Base-by-base conservation (phyloP, 1,284 basidiomycete species). In the Papiliotrema laurentii region DNA sequence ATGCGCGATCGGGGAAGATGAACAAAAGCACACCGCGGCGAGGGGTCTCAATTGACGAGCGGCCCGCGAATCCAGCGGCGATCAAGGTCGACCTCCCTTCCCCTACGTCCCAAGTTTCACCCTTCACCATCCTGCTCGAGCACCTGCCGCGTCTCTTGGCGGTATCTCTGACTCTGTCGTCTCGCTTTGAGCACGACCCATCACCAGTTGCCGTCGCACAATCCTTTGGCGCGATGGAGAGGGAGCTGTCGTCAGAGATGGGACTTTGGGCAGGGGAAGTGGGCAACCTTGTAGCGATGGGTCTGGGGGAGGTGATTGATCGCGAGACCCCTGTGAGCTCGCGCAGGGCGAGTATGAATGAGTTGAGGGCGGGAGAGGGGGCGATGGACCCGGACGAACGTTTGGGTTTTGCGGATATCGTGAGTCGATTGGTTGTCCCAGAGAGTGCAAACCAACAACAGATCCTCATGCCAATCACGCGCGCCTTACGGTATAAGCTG, bases 391-490 rank as follows among this genome's bases (percentile, higher is more conserved):
- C 34, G 6, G 54, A 55, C 2, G 60, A 59, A 24, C 43, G 57
- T 21, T 31, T 64, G 31, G 45, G 50, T 2, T 58, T 62, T 34
- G 43, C 50, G 14, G 60, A 66, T 53, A 60, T 64, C 11, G 60
- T 59, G 39, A 48, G 58, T 58, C 13, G 5, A 11, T n/a, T n/a
- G n/a, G n/a, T n/a, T n/a, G 14, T 19, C 26, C 18, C 27, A 18
- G 16, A 25, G n/a, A 30, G 13, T 36, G 37, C 22, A 16, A 18
- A 21, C 36, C 45, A 18, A 37, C 25, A 45, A 5, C 24, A 63
- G 58, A 60, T 63, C 28, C 56, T 66, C 38, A 56, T 53, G 47
- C 64, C 62, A 6, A 60, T 64, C n/a, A 60, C 61, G 27, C 46
- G 64, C 22, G 62, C 60, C 16, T 36, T 58, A 5, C 31, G 64